Conservation (phyloP, 345 rosid species). For the Gossypium longicalyx region DNA sequence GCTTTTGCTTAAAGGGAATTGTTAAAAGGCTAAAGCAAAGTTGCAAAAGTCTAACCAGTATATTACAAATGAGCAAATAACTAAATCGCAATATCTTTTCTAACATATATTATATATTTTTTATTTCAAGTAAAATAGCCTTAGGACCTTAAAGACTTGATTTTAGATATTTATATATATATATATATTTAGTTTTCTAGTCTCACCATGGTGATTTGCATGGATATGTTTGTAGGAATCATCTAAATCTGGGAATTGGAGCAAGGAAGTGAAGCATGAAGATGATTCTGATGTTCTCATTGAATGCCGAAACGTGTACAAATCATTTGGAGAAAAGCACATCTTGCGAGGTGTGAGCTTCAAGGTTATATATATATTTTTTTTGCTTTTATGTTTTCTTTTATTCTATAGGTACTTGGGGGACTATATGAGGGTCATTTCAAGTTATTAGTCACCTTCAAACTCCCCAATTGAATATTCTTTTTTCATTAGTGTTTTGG, state of each 20-base stretch:
- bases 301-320: slow-evolving; percentile 83
- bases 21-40: background rate
- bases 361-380: slow-evolving; percentile 50
- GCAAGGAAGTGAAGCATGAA: slow-evolving; percentile 31
- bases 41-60: background rate
- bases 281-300: slow-evolving; percentile 71
- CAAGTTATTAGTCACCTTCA: background rate
- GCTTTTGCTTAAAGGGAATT: background rate
- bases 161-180: background rate
- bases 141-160: background rate
- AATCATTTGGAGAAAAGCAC: slow-evolving; percentile 92
- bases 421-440: background rate
- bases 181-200: background rate
- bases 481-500: background rate
- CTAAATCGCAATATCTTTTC: background rate
- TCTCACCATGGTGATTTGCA: slow-evolving; percentile 2
- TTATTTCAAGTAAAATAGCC: background rate
- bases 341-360: slow-evolving; percentile 90
- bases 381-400: slow-evolving; percentile 1
- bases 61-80: background rate
- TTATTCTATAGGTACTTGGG: background rate
- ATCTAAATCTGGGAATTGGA: slow-evolving; percentile 38
- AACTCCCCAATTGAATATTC: background rate
- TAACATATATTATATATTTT: background rate
- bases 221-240: slow-evolving; percentile 39